phyloP scores from a whole-genome alignment of 2,329 filamentous ascomycete species.

The Fusarium guadeloupense region DNA sequence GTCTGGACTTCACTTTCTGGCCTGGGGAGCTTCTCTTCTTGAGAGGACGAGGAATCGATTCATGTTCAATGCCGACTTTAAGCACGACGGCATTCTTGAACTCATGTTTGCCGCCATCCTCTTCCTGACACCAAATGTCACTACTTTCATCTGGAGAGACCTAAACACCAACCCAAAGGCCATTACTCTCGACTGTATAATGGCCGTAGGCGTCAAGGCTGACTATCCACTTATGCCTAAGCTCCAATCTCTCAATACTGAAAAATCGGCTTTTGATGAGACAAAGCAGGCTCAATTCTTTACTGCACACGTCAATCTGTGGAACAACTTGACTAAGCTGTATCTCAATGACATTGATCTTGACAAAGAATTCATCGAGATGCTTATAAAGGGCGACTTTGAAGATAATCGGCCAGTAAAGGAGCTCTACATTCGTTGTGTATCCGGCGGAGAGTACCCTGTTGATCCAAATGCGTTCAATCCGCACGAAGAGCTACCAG shows the following conservation, averaged over 20 bases:
- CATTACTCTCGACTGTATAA: slow-evolving; percentile 1
- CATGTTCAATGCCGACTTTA: slow-evolving; percentile 28
- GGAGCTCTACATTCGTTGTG: slow-evolving; percentile 11
- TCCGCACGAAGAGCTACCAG: not conserved
- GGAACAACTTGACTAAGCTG: slow-evolving; percentile 17
- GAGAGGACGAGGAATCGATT: slow-evolving; percentile 15
- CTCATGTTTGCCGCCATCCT: slow-evolving; percentile 23
- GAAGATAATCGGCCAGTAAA: slow-evolving; percentile 14
- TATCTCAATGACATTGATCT: slow-evolving; percentile 19
- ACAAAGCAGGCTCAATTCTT: slow-evolving; percentile 24
- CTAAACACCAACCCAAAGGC: slow-evolving; percentile 20
- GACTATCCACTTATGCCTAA: slow-evolving; percentile 19
- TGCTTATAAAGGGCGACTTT: slow-evolving; percentile 12
- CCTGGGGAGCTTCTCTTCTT: slow-evolving; percentile 17
- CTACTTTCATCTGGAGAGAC: slow-evolving; percentile 23
- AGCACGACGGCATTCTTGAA: slow-evolving; percentile 27
- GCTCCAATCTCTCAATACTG: slow-evolving; percentile 5
- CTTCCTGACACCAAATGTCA: slow-evolving; percentile 18
- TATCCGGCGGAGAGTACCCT: slow-evolving; percentile 3
- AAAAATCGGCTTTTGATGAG: slow-evolving; percentile 2
- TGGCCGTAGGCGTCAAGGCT: not conserved
- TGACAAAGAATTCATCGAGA: slow-evolving; percentile 18
- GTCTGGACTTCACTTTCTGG: slow-evolving; percentile 12
- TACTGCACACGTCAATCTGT: slow-evolving; percentile 13
- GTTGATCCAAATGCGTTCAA: not conserved